These are phyloP conservation scores for Climacium dendroides DNA, from an alignment of 225 moss, liverwort and hornwort species.

Conservation along the genomic window DNA sequence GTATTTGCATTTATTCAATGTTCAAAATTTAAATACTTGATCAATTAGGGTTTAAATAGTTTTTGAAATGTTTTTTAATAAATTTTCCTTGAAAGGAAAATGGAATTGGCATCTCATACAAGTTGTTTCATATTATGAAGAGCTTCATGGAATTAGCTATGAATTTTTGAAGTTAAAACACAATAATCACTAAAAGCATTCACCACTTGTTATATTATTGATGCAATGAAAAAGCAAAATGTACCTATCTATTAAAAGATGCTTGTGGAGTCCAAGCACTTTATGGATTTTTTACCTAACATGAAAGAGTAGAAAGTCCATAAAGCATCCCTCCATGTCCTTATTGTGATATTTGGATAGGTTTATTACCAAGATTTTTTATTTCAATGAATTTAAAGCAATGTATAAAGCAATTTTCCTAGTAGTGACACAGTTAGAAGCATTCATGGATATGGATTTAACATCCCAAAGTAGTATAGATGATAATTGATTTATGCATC, in stretches of 20 bases:
- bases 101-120: too few species aligned
- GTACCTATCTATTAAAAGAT: fast-evolving
- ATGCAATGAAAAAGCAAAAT: not conserved
- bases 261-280: fast-evolving
- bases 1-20: too few species aligned
- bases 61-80: too few species aligned
- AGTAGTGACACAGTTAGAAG: fast-evolving
- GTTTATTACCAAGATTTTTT: not conserved
- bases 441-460: not conserved
- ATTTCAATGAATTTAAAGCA: not conserved
- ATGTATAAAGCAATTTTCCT: not conserved
- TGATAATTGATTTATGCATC: not conserved
- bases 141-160: too few species aligned
- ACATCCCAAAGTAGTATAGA: not conserved
- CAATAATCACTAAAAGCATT: too few species aligned
- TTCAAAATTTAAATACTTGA: too few species aligned
- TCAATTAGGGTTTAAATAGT: too few species aligned
- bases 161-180: too few species aligned
- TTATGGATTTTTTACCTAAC: fast-evolving
- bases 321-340: too few species aligned
- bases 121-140: too few species aligned
- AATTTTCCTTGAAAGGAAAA: too few species aligned
- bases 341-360: not conserved
- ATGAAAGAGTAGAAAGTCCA: not conserved
- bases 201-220: too few species aligned